Evolutionary conservation across 148 eudicot species (phyloP).

Genomic region (Salicornia ramosissima): DNA sequence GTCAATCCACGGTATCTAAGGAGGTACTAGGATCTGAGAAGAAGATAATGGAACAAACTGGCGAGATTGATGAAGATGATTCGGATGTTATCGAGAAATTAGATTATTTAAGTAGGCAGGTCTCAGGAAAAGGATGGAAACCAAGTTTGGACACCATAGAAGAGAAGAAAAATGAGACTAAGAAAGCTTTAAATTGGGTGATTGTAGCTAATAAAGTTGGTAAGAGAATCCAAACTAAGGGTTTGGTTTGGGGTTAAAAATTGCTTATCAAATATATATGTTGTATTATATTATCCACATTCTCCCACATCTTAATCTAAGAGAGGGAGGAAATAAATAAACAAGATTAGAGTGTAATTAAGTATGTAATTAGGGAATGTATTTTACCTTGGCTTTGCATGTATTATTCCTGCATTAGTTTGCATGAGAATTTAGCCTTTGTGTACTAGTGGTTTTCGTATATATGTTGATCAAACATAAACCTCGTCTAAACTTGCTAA

Average conservation of each 20-base stretch:
- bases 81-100: slow-evolving; percentile 32
- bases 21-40: slow-evolving; percentile 17
- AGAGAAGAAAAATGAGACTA: slow-evolving; percentile 49
- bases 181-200: slow-evolving; percentile 52
- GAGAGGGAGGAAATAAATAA: not conserved
- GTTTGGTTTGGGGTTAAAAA: slow-evolving; percentile 33
- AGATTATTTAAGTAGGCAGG: slow-evolving; percentile 48
- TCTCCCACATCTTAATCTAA: not conserved
- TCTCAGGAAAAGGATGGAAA: slow-evolving; percentile 72
- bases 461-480: no score
- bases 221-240: slow-evolving; percentile 27
- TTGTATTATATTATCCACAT: no score
- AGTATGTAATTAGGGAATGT: not conserved
- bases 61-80: slow-evolving; percentile 18
- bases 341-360: no score
- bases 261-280: not conserved
- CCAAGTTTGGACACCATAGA: slow-evolving; percentile 79
- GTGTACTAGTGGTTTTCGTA: no score
- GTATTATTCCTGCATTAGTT: not conserved
- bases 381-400: no score
- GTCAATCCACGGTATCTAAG: slow-evolving; percentile 4
- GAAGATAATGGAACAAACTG: slow-evolving; percentile 13
- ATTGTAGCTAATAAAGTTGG: slow-evolving; percentile 29
- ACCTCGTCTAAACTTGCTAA: no score
- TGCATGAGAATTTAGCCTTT: not conserved